Conservation (phyloP, 2,329 filamentous ascomycete species). For the Nigrospora oryzae region DNA sequence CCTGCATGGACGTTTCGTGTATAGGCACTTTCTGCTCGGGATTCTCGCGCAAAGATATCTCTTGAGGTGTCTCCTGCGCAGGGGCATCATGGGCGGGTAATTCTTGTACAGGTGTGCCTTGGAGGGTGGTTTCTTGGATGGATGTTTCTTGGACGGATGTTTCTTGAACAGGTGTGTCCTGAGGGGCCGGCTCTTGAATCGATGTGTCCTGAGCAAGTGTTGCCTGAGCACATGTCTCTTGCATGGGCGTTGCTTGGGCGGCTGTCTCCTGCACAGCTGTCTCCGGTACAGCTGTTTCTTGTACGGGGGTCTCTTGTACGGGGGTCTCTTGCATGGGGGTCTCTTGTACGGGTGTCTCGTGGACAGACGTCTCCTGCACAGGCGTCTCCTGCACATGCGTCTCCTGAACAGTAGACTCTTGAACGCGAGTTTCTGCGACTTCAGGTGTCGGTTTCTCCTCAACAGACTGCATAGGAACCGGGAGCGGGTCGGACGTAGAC, state of each 20-base stretch:
- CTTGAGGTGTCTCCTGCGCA: not conserved
- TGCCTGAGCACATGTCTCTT: not conserved
- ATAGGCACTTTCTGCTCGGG: not conserved
- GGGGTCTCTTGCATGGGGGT: not conserved
- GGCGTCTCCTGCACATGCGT: not conserved
- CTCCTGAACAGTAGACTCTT: not conserved
- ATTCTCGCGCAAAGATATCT: too few relatives aligned
- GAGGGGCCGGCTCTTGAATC: too few relatives aligned
- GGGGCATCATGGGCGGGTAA: too few relatives aligned
- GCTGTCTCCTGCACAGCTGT: not conserved
- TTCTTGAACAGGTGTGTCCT: not conserved
- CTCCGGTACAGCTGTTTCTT: not conserved
- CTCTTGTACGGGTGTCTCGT: not conserved
- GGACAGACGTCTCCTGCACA: not conserved
- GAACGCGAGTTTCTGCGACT: not conserved
- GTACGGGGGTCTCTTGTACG: not conserved
- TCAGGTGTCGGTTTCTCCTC: not conserved
- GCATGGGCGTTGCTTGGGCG: not conserved
- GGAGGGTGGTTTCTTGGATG: too few relatives aligned
- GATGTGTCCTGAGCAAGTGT: too few relatives aligned
- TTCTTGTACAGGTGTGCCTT: too few relatives aligned
- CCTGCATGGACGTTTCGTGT: not conserved
- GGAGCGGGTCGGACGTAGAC: conserved; percentile 5
- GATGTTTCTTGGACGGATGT: too few relatives aligned
- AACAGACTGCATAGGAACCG: conserved; percentile 1